Conservation (phyloP, 2,329 filamentous ascomycete genomes). For the Venturia aucupariae region DNA sequence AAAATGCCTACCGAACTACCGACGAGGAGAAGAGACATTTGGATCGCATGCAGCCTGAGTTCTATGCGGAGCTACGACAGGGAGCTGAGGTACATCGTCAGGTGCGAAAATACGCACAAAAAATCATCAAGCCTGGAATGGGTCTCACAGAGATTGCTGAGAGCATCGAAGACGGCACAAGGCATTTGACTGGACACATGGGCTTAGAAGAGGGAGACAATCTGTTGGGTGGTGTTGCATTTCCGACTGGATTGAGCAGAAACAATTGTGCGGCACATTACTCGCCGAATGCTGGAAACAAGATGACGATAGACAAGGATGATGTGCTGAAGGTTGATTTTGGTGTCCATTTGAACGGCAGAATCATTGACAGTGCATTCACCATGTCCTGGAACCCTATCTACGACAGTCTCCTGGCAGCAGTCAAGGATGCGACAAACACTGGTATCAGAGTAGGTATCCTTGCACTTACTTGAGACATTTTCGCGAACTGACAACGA, state of each 20-base stretch:
- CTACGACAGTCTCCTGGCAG: slow-evolving; percentile 57
- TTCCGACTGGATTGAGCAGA: slow-evolving; percentile 74
- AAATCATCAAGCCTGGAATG: slow-evolving; percentile 72
- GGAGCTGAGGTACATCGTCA: slow-evolving; percentile 85
- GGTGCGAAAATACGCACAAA: slow-evolving; percentile 74
- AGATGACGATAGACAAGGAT: slow-evolving; percentile 54
- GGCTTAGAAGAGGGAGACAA: slow-evolving; percentile 72
- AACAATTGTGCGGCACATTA: slow-evolving; percentile 84
- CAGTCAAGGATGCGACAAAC: slow-evolving; percentile 60
- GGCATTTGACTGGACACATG: slow-evolving; percentile 65
- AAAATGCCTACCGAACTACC: slow-evolving; percentile 71
- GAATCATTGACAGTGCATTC: slow-evolving; percentile 64
- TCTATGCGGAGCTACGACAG: slow-evolving; percentile 71
- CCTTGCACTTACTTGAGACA: background rate
- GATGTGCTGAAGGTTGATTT: slow-evolving; percentile 70
- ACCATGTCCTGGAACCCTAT: slow-evolving; percentile 59
- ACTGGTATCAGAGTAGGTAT: slow-evolving; percentile 57
- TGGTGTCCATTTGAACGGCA: slow-evolving; percentile 60
- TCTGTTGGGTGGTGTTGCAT: slow-evolving; percentile 72
- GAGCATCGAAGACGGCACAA: slow-evolving; percentile 76
- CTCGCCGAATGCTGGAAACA: slow-evolving; percentile 81
- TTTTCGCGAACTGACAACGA: background rate
- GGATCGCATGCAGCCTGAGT: slow-evolving; percentile 71
- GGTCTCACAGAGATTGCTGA: slow-evolving; percentile 73
- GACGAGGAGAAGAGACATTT: slow-evolving; percentile 77